Conservation (phyloP, 768 basidiomycete genomes). For the Hemileccinum impolitum region DNA sequence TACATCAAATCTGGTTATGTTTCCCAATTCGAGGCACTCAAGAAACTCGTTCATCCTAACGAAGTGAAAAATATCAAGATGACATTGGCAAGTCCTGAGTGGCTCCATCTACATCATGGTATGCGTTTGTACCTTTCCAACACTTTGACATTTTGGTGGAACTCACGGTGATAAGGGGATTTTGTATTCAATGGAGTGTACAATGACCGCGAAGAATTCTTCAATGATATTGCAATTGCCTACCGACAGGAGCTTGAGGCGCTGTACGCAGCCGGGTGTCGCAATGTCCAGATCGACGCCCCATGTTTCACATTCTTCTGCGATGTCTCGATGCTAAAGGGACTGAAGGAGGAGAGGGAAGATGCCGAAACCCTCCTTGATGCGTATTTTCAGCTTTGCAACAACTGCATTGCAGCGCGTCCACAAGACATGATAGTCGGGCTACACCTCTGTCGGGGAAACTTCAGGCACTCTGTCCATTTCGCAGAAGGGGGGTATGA, state of each 20-base stretch:
- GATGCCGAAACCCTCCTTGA: conserved; percentile 65
- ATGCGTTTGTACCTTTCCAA: conserved; percentile 13
- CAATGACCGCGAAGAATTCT: conserved; percentile 38
- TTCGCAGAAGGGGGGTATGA: conserved; percentile 48
- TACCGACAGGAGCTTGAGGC: conserved; percentile 44
- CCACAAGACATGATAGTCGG: conserved; percentile 40
- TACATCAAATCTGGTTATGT: conserved; percentile 60
- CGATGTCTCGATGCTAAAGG: conserved; percentile 48
- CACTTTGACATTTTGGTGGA: not conserved
- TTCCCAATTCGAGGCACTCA: conserved; percentile 60
- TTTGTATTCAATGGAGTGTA: conserved; percentile 22
- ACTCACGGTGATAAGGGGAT: conserved; percentile 14
- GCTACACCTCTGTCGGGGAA: conserved; percentile 44
- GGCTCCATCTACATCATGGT: conserved; percentile 70
- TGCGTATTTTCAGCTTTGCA: conserved; percentile 47
- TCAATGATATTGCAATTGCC: conserved; percentile 45
- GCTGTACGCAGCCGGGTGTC: conserved; percentile 42
- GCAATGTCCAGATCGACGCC: conserved; percentile 46
- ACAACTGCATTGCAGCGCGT: conserved; percentile 34
- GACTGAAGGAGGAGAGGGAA: conserved; percentile 57
- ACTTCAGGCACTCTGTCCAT: conserved; percentile 31
- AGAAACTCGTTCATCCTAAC: conserved; percentile 52
- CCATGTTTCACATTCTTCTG: conserved; percentile 63
- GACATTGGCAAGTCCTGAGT: conserved; percentile 67
- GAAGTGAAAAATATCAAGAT: conserved; percentile 69